phyloP scores from a whole-genome alignment of 495 filamentous ascomycete species.

The Daldinia concentrica region DNA sequence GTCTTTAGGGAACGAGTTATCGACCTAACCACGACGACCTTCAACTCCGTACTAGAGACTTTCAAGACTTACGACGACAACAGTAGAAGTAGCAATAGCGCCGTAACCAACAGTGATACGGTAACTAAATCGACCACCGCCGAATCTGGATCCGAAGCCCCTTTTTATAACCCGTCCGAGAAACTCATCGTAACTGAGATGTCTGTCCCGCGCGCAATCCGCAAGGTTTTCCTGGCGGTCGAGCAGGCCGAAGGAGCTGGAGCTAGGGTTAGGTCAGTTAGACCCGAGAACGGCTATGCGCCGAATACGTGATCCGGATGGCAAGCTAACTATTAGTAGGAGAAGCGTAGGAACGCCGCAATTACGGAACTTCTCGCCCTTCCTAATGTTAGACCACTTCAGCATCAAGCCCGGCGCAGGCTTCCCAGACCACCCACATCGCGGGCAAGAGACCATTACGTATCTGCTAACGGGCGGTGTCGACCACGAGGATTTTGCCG shows the following conservation, averaged over 20 bases:
- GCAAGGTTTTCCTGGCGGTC: conserved; percentile 80
- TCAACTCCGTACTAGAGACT: conserved; percentile 35
- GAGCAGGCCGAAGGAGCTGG: conserved; percentile 67
- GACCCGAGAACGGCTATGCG: neutral
- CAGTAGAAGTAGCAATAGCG: conserved; percentile 18
- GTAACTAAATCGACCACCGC: conserved; percentile 21
- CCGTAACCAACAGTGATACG: conserved; percentile 11
- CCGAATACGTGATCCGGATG: neutral
- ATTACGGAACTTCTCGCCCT: conserved; percentile 88
- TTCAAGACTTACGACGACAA: conserved; percentile 19
- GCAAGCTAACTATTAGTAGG: conserved; percentile 47
- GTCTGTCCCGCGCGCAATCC: conserved; percentile 77
- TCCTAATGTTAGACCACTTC: conserved; percentile 98
- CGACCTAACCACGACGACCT: conserved; percentile 38
- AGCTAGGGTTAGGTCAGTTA: neutral
- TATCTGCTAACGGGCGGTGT: conserved; percentile 85
- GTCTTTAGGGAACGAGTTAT: conserved; percentile 45
- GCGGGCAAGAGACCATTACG: conserved; percentile 68
- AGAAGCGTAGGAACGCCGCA: conserved; percentile 87
- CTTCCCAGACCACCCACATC: conserved; percentile 77
- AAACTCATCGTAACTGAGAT: conserved; percentile 58
- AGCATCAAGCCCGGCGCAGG: conserved; percentile 80
- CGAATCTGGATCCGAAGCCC: conserved; percentile 27
- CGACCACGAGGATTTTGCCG: conserved; percentile 96
- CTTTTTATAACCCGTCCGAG: conserved; percentile 43